A percentile compares a stretch with the other conserved stretches of the same genome.
Evolutionary conservation across 768 basidiomycete genomes (phyloP).

Genomic region (Suillus clintonianus): DNA sequence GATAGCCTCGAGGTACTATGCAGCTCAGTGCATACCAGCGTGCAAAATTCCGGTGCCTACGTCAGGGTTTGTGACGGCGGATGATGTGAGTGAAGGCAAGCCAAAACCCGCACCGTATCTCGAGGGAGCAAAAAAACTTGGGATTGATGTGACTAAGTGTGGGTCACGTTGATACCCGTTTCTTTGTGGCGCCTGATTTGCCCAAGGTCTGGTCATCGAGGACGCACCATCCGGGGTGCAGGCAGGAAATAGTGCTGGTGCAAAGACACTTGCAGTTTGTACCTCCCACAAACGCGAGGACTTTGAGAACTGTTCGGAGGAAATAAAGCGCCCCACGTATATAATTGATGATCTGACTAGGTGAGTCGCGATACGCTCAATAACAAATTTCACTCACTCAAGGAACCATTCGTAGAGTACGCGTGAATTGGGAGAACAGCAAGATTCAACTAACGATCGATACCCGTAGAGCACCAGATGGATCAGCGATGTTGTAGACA

Average conservation of each 20-base stretch:
- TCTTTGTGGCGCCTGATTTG: background rate
- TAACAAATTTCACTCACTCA: background rate
- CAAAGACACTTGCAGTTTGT: constrained; percentile 78
- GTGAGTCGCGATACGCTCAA: constrained; percentile 39
- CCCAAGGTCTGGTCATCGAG: constrained; percentile 81
- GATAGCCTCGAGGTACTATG: constrained; percentile 73
- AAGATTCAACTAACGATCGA: background rate
- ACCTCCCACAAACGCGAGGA: constrained; percentile 68
- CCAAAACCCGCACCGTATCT: constrained; percentile 94
- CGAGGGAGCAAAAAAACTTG: constrained; percentile 64
- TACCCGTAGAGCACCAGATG: background rate
- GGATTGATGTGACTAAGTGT: constrained; percentile 62
- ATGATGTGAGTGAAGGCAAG: constrained; percentile 49
- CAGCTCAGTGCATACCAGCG: constrained; percentile 63
- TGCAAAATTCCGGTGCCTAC: constrained; percentile 62
- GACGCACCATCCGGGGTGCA: constrained; percentile 85
- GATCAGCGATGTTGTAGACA: background rate
- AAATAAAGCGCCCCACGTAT: constrained; percentile 49
- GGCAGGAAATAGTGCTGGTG: constrained; percentile 75
- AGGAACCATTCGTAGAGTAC: background rate
- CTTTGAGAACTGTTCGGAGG: constrained; percentile 51
- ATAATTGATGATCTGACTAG: constrained; percentile 68
- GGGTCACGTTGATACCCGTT: constrained; percentile 16
- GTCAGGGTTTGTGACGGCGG: constrained; percentile 69
- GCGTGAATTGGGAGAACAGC: background rate